Conservation (phyloP, 2,329 filamentous ascomycete species). For the Apiospora marii region DNA sequence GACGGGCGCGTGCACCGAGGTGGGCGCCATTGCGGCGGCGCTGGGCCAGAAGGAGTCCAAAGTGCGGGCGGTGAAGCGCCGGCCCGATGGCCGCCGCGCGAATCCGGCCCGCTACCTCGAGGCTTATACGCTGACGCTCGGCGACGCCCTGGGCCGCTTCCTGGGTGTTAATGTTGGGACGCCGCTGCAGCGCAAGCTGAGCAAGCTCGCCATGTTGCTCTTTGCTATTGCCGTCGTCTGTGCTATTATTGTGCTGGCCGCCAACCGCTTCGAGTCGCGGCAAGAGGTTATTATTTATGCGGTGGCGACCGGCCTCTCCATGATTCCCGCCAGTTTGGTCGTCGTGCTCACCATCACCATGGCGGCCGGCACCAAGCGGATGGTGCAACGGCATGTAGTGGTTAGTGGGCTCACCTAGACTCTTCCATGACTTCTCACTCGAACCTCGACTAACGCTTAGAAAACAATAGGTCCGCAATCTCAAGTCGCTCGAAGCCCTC, state of each 20-base stretch:
- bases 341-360: slow-evolving; percentile 75
- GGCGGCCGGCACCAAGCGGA: slow-evolving; percentile 64
- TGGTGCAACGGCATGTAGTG: slow-evolving; percentile 65
- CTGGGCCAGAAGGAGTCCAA: slow-evolving; percentile 64
- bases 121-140: slow-evolving; percentile 57
- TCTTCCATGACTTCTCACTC: no score
- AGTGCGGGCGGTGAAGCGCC: slow-evolving; percentile 58
- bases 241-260: slow-evolving; percentile 72
- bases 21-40: slow-evolving; percentile 69
- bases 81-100: slow-evolving; percentile 59
- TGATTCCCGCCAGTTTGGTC: slow-evolving; percentile 68
- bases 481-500: slow-evolving; percentile 65
- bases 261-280: slow-evolving; percentile 63
- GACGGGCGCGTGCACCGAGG: slow-evolving; percentile 68
- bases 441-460: no score
- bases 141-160: slow-evolving; percentile 67
- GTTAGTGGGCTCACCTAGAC: no score
- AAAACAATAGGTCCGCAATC: slow-evolving; percentile 56
- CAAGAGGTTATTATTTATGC: slow-evolving; percentile 71
- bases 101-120: slow-evolving; percentile 53
- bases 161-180: slow-evolving; percentile 74
- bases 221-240: slow-evolving; percentile 73
- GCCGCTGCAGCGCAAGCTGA: slow-evolving; percentile 73
- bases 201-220: slow-evolving; percentile 70
- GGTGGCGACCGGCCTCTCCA: slow-evolving; percentile 64